Evolutionary conservation across 805 yeast genomes (phyloP).

Genomic region (Cyberlindnera petersonii): DNA sequence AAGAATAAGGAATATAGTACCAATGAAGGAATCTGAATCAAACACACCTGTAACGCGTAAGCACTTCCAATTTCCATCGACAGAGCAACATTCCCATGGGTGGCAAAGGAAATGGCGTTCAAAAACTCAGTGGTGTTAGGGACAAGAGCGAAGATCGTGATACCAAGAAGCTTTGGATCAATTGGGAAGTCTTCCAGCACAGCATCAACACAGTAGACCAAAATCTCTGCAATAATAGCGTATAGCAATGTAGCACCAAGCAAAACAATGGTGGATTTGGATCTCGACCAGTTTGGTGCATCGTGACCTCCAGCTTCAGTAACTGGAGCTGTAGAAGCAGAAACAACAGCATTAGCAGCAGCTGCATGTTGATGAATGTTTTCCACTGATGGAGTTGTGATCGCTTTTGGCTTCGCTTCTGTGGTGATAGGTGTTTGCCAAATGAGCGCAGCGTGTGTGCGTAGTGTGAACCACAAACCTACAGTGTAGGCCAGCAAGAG

Average conservation of each 20-base stretch:
- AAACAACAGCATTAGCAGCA: constrained; percentile 3
- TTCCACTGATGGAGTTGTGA: constrained; percentile 13
- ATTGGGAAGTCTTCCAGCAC: constrained; percentile 77
- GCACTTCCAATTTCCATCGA: constrained; percentile 99
- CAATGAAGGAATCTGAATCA: constrained; percentile 88
- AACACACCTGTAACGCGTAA: constrained; percentile 91
- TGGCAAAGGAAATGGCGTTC: constrained; percentile 95
- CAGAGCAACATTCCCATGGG: constrained; percentile 91
- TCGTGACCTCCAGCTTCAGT: constrained; percentile 63
- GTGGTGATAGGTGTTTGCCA: constrained; percentile 76
- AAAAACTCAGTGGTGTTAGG: constrained; percentile 97
- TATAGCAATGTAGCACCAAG: constrained; percentile 81
- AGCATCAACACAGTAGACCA: constrained; percentile 88
- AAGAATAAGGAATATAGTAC: constrained; percentile 68
- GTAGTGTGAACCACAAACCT: constrained; percentile 87
- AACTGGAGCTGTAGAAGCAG: constrained; percentile 5
- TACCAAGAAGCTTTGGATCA: constrained; percentile 85
- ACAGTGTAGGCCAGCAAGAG: constrained; percentile 80
- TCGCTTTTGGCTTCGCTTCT: constrained; percentile 24
- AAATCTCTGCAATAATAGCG: constrained; percentile 90
- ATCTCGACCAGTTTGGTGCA: constrained; percentile 95
- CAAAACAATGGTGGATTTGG: constrained; percentile 76
- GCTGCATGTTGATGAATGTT: constrained; percentile 11
- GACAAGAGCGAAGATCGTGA: constrained; percentile 91
- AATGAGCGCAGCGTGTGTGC: constrained; percentile 94